Evolutionary conservation across 2,329 filamentous ascomycete species (phyloP).

Genomic region (Phaeosphaeriaceae sp.): DNA sequence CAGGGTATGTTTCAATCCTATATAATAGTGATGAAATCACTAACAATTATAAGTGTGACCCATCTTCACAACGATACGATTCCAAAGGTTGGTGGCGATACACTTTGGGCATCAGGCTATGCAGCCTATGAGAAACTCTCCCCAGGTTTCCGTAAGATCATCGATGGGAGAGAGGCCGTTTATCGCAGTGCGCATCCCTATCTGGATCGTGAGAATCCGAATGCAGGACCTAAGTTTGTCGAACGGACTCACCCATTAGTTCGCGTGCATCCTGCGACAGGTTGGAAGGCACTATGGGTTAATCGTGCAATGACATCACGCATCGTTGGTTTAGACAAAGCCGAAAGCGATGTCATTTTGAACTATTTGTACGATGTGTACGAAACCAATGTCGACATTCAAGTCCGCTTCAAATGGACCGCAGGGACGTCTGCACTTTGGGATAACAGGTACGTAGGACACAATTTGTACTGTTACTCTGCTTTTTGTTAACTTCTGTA

Average conservation of each 20-base stretch:
- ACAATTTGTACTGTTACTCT: too few species aligned
- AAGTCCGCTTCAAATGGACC: constrained; percentile 75
- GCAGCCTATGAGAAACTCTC: constrained; percentile 75
- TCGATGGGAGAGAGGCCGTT: constrained; percentile 70
- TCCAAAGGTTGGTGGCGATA: constrained; percentile 70
- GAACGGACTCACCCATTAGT: constrained; percentile 73
- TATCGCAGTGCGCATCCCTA: constrained; percentile 72
- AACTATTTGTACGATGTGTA: constrained; percentile 72
- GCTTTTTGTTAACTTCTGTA: too few species aligned
- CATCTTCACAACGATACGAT: constrained; percentile 74
- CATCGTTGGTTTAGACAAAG: constrained; percentile 72
- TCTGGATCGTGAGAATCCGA: constrained; percentile 67
- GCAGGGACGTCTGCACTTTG: constrained; percentile 70
- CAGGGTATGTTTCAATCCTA: constrained; percentile 51
- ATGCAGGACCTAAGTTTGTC: constrained; percentile 68
- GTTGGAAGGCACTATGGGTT: constrained; percentile 76
- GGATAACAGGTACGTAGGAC: constrained; percentile 63
- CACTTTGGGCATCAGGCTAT: constrained; percentile 73
- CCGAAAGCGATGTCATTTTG: constrained; percentile 71
- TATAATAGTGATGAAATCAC: background rate
- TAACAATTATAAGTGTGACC: constrained; percentile 56
- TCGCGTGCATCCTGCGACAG: constrained; percentile 73
- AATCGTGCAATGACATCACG: constrained; percentile 72
- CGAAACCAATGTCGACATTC: constrained; percentile 73
- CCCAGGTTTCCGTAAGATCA: constrained; percentile 71